Percentiles rank a stretch among this genome's conserved stretches.
Conservation (phyloP, 2,329 filamentous ascomycete genomes). For the Monilinia laxa region DNA sequence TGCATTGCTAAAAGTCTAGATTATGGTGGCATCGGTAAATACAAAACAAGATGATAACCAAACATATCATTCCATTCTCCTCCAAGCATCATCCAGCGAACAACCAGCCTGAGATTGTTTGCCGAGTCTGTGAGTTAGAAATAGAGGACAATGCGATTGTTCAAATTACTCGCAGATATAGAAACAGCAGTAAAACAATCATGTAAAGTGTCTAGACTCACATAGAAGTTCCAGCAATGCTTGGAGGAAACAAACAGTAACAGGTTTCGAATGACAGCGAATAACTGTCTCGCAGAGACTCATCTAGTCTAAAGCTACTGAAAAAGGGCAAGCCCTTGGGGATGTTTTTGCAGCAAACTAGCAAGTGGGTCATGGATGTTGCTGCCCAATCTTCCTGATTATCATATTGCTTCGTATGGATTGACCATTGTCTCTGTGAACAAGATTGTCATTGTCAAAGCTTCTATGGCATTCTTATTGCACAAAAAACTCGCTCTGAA, state of each 20-base stretch:
- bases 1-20: not conserved
- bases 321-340: no score
- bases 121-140: not conserved
- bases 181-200: not conserved
- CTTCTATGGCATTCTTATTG: no score
- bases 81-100: no score
- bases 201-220: not conserved
- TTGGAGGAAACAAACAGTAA: not conserved
- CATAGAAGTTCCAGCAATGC: not conserved
- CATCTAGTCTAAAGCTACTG: not conserved
- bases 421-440: no score
- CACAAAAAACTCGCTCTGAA: no score
- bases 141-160: not conserved
- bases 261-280: not conserved
- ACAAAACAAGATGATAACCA: not conserved
- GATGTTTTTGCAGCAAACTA: no score
- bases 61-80: not conserved
- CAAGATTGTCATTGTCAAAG: no score
- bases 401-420: no score
- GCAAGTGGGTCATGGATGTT: no score
- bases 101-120: not conserved
- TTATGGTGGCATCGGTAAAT: not conserved
- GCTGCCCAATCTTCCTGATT: no score
- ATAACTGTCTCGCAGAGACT: not conserved
- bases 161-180: not conserved